Base-by-base conservation (phyloP, 1,284 basidiomycete genomes). In the Cryptococcus sp. region DNA sequence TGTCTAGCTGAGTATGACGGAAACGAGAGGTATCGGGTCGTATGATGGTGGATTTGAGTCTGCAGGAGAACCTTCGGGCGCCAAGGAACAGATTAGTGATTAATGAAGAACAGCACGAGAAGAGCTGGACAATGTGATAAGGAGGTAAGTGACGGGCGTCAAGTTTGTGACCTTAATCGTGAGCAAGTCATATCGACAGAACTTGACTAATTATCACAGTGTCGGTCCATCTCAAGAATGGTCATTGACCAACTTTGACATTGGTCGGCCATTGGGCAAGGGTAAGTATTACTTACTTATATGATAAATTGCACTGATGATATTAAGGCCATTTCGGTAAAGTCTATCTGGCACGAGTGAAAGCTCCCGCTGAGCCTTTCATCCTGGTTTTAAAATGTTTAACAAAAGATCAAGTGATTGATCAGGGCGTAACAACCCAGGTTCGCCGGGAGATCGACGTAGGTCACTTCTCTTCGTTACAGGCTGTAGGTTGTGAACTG, bases 291-390 rank as follows among this genome's bases (percentile, higher is more conserved):
- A 1, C 2, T 2, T 41, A 10, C 10, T 41, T n/a, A 2, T 41
- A 10, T 41, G 2, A n/a, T 41, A n/a, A 1, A 2, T 1, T 3
- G n/a, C 3, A 30, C 31, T 41, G 14, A 43, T 30, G 37, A 43
- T 5, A 23, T 14, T 4, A 46, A 70, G 72, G 72, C 30, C 64
- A 68, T 45, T 98, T 97, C 64, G 95, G 95, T 0, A 88, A 90
- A 1, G 95, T 98, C 35, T 98, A 98, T 80, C 93, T 98, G 85
- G 92, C 95, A 38, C 86, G 94, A 50, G 95, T 93, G 3, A 91
- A 90, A 69, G 72, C 80, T 55, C 82, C 85, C 58, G 86, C 52
- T 3, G 63, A 71, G 35, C 56, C 62, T 3, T 98, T 91, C 79
- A 93, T 97, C 67, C 83, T 98, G 65, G 94, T 93, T 11, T 84